Base-by-base conservation (phyloP, 2,329 filamentous ascomycete genomes). In the Leptographium galeiforme region DNA sequence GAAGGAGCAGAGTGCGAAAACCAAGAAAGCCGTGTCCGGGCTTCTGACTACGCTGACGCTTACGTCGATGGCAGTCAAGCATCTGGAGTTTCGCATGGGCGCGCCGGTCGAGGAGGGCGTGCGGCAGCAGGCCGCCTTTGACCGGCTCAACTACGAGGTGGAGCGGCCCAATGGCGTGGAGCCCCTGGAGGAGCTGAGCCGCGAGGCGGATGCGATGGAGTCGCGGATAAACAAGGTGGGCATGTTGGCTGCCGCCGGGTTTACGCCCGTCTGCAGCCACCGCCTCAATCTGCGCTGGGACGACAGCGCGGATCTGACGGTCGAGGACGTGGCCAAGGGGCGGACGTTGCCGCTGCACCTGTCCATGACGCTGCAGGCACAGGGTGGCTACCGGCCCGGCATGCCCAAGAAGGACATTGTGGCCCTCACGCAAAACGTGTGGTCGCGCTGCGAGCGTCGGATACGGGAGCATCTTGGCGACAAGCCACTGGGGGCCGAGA, bases 21-120 rank as follows among this genome's bases (percentile, higher is more conserved):
- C 3, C 25, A 3, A 2, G 25, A 5, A 5, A 5, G 25, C 25
- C 25, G 25, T 58, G 5, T 68, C 74, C 48, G 63, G 62, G 12
- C 60, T 68, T 41, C 44, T 32, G 19, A 12, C n/a, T 11, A 19
- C 46, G 18, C 4, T 45, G 13, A 10, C 32, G 14, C 33, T 32
- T 8, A 19, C 44, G 13, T 39, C 39, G 8, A 12, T 12, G 33
- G 6, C 34, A 4, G 18, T 18, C 5, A 49, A 45, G 33, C 47
- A n/a, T 11, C 32, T 49, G 39, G 47, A 54, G 36, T 36, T 56
- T 33, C 55, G 55, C 40, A 52, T 56, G 8, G 50, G 36, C 49
- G 11, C 32, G 12, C 7, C 41, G 34, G 34, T 46, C 38, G n/a
- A 12, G 10, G 8, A 25, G 43, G 39, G 36, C 19, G n/a, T 53